Base-by-base conservation (phyloP, 305 asterid genomes). In the Fraxinus sp. region DNA sequence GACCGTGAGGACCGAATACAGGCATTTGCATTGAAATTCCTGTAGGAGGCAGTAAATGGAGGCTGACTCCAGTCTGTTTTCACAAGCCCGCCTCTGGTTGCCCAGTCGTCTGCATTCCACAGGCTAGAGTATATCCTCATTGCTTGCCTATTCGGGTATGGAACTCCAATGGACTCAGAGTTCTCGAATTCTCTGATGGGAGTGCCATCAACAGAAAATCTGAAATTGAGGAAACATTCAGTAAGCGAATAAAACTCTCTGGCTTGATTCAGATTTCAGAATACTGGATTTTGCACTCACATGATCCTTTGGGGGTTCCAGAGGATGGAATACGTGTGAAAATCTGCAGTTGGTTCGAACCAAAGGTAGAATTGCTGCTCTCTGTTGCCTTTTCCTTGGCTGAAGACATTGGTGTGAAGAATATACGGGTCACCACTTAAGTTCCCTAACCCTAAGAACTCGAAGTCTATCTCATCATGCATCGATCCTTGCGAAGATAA, bases 51-150 rank as follows among this genome's bases (percentile, higher is more conserved):
- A 4, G 86, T 84, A 78, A 90, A 90, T 0, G 94, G 93, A 8
- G 95, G 91, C 73, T 78, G 68, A 0, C 85, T 79, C 93, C 94
- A 90, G 18, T 90, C 89, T 3, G 91, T 84, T 79, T 91, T 90
- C 28, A 89, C 82, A 0, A 68, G 86, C 5, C 95, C 93, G 6
- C 92, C 93, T 44, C 86, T 85, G 0, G 92, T 89, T 8, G 94
- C 93, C 95, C 94, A 89, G 3, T 89, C 88, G 76, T 90, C 94
- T 0, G 92, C 94, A 39, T 92, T 87, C 94, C 94, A 92, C 0
- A 92, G 79, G 77, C 92, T 91, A 14, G 95, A 89, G 76, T 91
- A 89, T 6, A 91, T 79, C 86, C 86, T 89, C 93, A 90, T 90
- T 5, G 93, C 79, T 72, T 91, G 93, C 36, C 74, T 86, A 78